Conservation (phyloP, 495 filamentous ascomycete species). For the Lepidopterella palustris region DNA sequence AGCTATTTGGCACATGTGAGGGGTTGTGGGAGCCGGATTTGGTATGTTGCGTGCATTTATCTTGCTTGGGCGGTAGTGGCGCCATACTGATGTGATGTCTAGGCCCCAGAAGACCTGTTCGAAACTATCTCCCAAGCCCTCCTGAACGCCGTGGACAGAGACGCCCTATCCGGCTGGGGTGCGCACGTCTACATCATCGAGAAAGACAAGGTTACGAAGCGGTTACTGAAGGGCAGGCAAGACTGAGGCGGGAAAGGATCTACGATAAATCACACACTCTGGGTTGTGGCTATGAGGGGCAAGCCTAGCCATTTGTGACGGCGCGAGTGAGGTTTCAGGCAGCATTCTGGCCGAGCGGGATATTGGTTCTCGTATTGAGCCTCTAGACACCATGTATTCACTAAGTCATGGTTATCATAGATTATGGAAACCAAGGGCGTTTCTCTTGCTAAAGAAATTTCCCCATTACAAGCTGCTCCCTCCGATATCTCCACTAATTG, state of each 20-base stretch:
- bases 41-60: too few species aligned
- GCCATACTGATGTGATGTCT: not conserved
- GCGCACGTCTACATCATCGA: slow-evolving; percentile 98
- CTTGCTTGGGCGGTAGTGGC: too few species aligned
- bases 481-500: too few species aligned
- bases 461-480: too few species aligned
- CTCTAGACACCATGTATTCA: not conserved
- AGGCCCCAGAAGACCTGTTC: slow-evolving; percentile 92
- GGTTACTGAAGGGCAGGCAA: slow-evolving; percentile 86
- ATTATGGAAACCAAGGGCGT: too few species aligned
- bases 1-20: slow-evolving; percentile 98
- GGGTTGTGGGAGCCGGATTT: slow-evolving; percentile 96
- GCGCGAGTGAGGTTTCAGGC: too few species aligned
- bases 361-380: not conserved
- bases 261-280: too few species aligned
- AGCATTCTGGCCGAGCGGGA: not conserved
- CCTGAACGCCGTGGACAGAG: slow-evolving; percentile 89
- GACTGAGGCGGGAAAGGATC: slow-evolving; percentile 43
- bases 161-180: slow-evolving; percentile 95
- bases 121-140: slow-evolving; percentile 98
- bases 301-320: too few species aligned
- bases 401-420: too few species aligned
- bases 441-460: too few species aligned
- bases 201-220: slow-evolving; percentile 99
- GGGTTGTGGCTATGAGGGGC: too few species aligned